Base-by-base conservation (phyloP, 306 rosid species). In the Citrullus mucosospermus region DNA sequence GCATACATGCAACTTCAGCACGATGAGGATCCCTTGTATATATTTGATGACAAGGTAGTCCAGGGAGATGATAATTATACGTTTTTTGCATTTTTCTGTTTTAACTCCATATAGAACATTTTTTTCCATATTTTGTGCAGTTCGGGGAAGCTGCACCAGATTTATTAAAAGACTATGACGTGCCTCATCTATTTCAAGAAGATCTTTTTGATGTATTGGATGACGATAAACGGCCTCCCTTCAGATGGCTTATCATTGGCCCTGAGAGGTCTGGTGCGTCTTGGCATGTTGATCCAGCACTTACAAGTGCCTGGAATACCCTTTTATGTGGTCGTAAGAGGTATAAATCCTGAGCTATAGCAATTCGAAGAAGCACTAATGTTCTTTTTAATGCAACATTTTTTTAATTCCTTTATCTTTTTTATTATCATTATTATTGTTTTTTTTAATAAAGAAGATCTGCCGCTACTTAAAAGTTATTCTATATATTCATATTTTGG, bases 201-300 rank as follows among this genome's bases (percentile, higher is more conserved):
- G 97, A 92, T 84, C 88, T 75, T 79, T 92, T 95, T 84, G 97
- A 91, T 84, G 83, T 87, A 80, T 81, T 95, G 81, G 93, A 91
- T 73, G 81, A 75, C 62, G 96, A 95, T 74, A 85, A 89, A 75
- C 89, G 99, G 76, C 99, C 99, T 59, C 88, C 99, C 70, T 95
- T 86, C 85, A 91, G 97, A 89, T 95, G 99, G 97, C 85, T 95
- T 82, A 91, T 95, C 76, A 88, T 92, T 82, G 99, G 97, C 72
- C 99, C 99, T 65, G 89, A 92, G 91, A 92, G 97, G 85, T 95
- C 99, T 79, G 99, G 99, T 68, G 97, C 99, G 65, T 92, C 99
- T 56, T 95, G 99, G 99, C 99, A 95, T 88, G 96, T 95, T 86
- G 99, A 95, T 90, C 99, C 99, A 53, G 90, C 97, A 80, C 97